phyloP scores from a whole-genome alignment of 164 flowering plant species.

The Magnolia officinalis region DNA sequence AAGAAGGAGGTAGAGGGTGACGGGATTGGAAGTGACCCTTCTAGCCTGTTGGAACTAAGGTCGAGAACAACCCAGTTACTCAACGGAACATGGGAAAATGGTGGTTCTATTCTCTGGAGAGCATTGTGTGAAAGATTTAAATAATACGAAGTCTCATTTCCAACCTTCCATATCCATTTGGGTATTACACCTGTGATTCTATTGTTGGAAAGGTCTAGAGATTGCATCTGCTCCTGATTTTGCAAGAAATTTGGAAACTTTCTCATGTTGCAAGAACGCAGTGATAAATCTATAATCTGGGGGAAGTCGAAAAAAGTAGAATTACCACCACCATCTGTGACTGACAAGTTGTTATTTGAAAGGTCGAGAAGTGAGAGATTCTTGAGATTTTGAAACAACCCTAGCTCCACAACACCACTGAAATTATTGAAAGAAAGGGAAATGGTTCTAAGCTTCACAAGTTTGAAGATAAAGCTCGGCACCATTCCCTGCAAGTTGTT shows the following conservation, averaged over 20 bases:
- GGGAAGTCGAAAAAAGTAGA: neutral
- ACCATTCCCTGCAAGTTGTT: neutral
- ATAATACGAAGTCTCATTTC: fast-evolving
- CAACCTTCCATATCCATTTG: constrained; percentile 1
- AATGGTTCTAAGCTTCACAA: neutral
- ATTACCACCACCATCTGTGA: neutral
- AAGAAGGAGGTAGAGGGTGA: neutral
- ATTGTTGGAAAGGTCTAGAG: constrained; percentile 4
- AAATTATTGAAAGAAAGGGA: neutral
- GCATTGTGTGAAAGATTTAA: constrained; percentile 4
- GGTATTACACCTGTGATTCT: neutral
- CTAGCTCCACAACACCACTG: neutral
- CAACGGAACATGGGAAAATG: neutral
- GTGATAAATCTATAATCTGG: neutral
- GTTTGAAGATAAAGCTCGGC: neutral
- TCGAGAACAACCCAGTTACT: neutral
- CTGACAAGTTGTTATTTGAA: neutral
- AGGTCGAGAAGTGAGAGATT: neutral
- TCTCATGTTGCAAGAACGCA: constrained; percentile 14
- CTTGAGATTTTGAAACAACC: neutral
- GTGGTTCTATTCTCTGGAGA: neutral
- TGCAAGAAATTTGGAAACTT: constrained; percentile 17
- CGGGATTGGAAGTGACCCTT: constrained; percentile 15
- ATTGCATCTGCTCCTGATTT: neutral
- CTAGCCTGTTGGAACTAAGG: constrained; percentile 9